phyloP scores from a whole-genome alignment of 1,284 basidiomycete species.

The Gymnopus androsaceus region DNA sequence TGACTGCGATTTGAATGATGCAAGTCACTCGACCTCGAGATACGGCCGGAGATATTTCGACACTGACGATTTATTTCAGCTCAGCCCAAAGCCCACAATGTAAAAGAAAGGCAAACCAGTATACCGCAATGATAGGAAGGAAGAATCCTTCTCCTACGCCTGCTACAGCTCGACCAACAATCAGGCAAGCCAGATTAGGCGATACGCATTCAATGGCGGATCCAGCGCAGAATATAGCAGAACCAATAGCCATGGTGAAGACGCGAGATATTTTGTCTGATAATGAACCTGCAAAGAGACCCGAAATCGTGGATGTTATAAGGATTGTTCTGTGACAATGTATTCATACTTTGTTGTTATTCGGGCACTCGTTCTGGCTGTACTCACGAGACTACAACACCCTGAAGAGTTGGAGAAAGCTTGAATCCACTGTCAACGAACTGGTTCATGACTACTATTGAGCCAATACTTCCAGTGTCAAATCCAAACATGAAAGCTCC shows the following conservation, averaged over 20 bases:
- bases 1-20: not conserved
- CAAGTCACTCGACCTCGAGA: conserved; percentile 37
- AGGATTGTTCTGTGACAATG: conserved; percentile 44
- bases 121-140: conserved; percentile 48
- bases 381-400: conserved; percentile 21
- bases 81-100: not conserved
- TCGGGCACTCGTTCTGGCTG: no score
- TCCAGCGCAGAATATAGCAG: conserved; percentile 30
- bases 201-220: conserved; percentile 22
- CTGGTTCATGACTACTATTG: conserved; percentile 25
- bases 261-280: conserved; percentile 52
- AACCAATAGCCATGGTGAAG: conserved; percentile 40
- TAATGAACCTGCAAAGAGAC: conserved; percentile 45
- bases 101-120: conserved; percentile 17
- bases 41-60: conserved; percentile 44
- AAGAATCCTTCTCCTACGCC: conserved; percentile 52
- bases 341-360: no score
- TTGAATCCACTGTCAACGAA: conserved; percentile 23
- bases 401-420: conserved; percentile 24
- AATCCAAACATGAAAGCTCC: conserved; percentile 2
- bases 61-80: not conserved
- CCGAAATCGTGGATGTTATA: conserved; percentile 46
- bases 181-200: conserved; percentile 26
- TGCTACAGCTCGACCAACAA: conserved; percentile 49
- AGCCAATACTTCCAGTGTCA: conserved; percentile 17